Evolutionary conservation across 306 rosid genomes (phyloP).

Genomic region (Cicer chorassanicum): DNA sequence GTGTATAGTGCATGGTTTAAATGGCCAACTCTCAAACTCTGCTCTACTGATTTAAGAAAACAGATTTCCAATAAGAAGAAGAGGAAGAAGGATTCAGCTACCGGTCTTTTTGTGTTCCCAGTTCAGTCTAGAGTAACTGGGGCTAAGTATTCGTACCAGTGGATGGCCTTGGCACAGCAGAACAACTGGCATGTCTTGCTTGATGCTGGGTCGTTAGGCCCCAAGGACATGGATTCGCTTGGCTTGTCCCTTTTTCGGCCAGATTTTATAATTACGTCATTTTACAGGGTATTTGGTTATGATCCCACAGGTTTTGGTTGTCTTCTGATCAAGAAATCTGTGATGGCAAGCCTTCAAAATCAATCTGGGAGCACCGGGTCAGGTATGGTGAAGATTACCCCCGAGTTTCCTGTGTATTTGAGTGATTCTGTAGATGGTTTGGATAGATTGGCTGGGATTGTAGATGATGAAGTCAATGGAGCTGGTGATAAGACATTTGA

Average conservation of each 20-base stretch:
- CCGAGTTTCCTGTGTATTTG: slow-evolving; percentile 85
- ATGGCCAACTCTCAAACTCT: too few relatives aligned
- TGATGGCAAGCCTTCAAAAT: slow-evolving; percentile 83
- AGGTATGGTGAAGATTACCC: slow-evolving; percentile 96
- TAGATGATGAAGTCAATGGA: slow-evolving; percentile 60
- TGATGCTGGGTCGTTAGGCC: slow-evolving; percentile 97
- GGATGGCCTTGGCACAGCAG: slow-evolving; percentile 99
- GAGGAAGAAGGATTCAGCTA: too few relatives aligned
- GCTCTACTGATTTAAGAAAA: too few relatives aligned
- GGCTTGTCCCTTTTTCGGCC: slow-evolving; percentile 95
- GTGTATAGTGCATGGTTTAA: slow-evolving; percentile 80
- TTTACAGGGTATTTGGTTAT: slow-evolving; percentile 92
- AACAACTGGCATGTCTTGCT: slow-evolving; percentile 97
- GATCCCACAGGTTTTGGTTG: slow-evolving; percentile 99
- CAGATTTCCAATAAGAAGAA: too few relatives aligned
- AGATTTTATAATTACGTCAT: slow-evolving; percentile 90
- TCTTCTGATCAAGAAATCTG: slow-evolving; percentile 90
- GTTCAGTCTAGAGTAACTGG: too few relatives aligned
- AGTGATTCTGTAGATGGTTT: slow-evolving; percentile 87
- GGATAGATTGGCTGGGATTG: slow-evolving; percentile 69
- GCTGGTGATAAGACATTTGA: slow-evolving; percentile 65
- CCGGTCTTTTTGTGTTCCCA: too few relatives aligned
- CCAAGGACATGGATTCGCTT: slow-evolving; percentile 98
- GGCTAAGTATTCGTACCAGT: too few relatives aligned
- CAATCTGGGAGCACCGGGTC: slow-evolving; percentile 88